phyloP scores from a whole-genome alignment of 192 early-diverging fungal species.

The Coemansia sp. region DNA sequence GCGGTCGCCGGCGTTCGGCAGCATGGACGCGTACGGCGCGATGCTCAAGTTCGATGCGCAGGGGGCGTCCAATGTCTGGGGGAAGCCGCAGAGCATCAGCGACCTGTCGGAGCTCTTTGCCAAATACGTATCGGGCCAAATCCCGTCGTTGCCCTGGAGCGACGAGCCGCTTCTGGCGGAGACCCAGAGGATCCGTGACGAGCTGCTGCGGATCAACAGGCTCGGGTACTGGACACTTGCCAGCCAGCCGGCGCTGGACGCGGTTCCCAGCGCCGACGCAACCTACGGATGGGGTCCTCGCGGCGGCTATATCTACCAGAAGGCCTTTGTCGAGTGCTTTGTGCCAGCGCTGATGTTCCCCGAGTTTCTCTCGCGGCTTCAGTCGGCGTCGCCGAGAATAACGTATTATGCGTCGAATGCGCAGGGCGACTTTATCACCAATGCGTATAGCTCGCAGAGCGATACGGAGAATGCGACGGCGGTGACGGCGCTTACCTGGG shows the following conservation, averaged over 20 bases:
- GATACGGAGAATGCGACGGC: constrained; percentile 9
- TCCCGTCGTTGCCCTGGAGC: constrained; percentile 87
- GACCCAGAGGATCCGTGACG: constrained; percentile 66
- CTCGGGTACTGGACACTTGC: constrained; percentile 91
- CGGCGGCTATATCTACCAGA: constrained; percentile 96
- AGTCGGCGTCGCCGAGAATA: constrained; percentile 59
- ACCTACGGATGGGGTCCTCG: constrained; percentile 95
- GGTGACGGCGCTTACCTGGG: constrained; percentile 87
- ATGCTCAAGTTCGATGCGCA: constrained; percentile 68
- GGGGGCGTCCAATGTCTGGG: constrained; percentile 73
- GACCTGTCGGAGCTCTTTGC: constrained; percentile 78
- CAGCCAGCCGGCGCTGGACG: constrained; percentile 95
- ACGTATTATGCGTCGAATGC: constrained; percentile 91
- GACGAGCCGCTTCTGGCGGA: constrained; percentile 73
- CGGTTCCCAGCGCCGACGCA: constrained; percentile 67
- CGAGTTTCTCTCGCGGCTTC: constrained; percentile 68
- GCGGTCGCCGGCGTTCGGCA: constrained; percentile 84
- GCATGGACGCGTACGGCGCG: constrained; percentile 77
- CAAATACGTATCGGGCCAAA: constrained; percentile 68
- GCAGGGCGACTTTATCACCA: constrained; percentile 69
- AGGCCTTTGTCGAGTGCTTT: constrained; percentile 98
- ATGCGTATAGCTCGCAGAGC: constrained; percentile 24
- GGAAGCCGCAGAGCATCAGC: constrained; percentile 55
- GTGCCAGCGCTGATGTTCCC: constrained; percentile 66
- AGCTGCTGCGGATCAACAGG: constrained; percentile 68